Evolutionary conservation across 1,284 basidiomycete species (phyloP), one percentile per base, ranked within the genome.

Genomic region (Bondarzewia mesenterica): DNA sequence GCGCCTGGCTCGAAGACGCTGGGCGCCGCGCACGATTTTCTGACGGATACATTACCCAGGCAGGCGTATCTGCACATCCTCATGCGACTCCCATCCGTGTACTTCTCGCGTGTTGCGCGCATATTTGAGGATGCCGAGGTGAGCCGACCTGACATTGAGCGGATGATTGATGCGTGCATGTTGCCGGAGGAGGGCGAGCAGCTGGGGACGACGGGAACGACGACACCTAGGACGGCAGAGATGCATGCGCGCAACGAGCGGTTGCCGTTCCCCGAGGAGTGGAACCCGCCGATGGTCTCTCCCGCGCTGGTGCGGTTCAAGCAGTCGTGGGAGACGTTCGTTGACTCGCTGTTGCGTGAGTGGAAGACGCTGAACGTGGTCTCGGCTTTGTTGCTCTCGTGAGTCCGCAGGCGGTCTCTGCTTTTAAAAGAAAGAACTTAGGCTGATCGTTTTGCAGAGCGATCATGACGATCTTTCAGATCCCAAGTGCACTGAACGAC

Each of bases 331-430:
- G 84, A 86, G 59, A 64, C 58, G 1, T 86, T 87, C 55, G 73
- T 87, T 10, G 83, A 86, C 54, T 79, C 79, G 1, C 64, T 88
- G 25, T 51, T 85, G 53, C 72, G 75, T 38, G 85, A 88, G 59
- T 87, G 83, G 84, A 88, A 88, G 65, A 87, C 84, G 10, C 58
- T 87, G 43, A 88, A 88, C 58, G 69, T 88, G 18, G 80, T 87
- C 18, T 86, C 82, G 26, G 85, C 81, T 12, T 60, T 88, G 44
- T 64, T 88, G 14, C 70, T 79, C 51, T 80, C 85, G 84, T 88
- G 55, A 44, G 82, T 70, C 15, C 16, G 21, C 12, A 26, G 42
- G 41, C 51, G n/a, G 21, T 27, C 22, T 43, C 35, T 39, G 12
- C 45, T 2, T 20, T 38, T 21, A 16, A n/a, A n/a, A n/a, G n/a